Base-by-base conservation (phyloP, 495 filamentous ascomycete genomes). In the Neurospora hispaniola region DNA sequence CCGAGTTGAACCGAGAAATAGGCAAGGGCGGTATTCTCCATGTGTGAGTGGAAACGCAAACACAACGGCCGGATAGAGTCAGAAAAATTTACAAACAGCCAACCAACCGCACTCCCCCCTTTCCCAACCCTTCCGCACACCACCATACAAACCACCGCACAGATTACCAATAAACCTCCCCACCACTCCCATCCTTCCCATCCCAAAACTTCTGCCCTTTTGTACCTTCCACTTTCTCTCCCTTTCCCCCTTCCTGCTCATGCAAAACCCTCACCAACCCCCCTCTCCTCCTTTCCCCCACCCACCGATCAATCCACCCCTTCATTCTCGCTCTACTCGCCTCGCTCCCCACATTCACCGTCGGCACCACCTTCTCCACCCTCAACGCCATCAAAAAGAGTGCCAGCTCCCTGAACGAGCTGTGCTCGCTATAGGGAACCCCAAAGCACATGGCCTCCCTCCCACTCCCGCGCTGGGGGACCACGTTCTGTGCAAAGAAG, bases 391-490 rank as follows among this genome's bases (percentile, higher is more conserved):
- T 96, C 74, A 93, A 90, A 77, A 99, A 98, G 88, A 97, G 90
- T 3, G 93, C 94, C 79, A 99, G 80, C 85, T 99, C 96, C 27
- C 96, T 84, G 78, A 99, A 99, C 59, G 90, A 93, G 80, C 92
- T 95, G 76, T 99, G 96, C 82, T 99, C 96, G 70, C 90, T 93
- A 78, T 99, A 99, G 48, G 96, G 96, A 31, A 98, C 96, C 14
- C 91, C 93, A 74, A 93, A 97, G 76, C 93, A 96, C 73, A 89
- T 89, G 31, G 91, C 90, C 73, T 92, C 89, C 62, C 85, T 84
- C 31, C 91, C 91, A 78, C 90, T 91, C 6, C 96, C 96, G 2
- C 93, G 86, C 82, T 95, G 90, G 1, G 94, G 91, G 11, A 88
- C 85, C 31, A 99, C 82, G 59, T 97, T 90, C 5, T 80, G 71